Evolutionary conservation across 306 rosid species (phyloP), one percentile per base, ranked within the genome.

Genomic region (Prunus mira): DNA sequence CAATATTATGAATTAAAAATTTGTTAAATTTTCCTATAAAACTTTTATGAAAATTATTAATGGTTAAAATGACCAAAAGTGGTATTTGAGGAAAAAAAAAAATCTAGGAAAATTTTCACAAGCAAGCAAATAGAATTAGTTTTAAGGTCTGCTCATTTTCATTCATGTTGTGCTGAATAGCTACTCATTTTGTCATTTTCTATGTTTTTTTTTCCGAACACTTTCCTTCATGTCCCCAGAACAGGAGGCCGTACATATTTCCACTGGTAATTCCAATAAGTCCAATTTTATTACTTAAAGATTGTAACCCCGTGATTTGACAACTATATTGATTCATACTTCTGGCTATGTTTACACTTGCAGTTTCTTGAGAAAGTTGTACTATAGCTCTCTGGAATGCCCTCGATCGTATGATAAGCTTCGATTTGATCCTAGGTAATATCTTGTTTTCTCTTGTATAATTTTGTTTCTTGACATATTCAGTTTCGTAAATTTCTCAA

Each of bases 181-280:
- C 15, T 30, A 17, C 68, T 18, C 1, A 3, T 32, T 64, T 51
- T 24, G 17, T 43, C 62, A 69, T 61, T 46, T 1, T 8, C 18
- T 60, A 20, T 60, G 46, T 38, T 46, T 38, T 30, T 63, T 4
- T 45, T 58, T 12, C 0, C 6, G 1, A 62, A 32, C 47, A 17
- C 47, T 15, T 15, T 64, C 78, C 96, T 96, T 50, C 99, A 96
- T 78, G 86, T 96, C 67, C 99, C 97, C 10, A 87, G 99, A 86
- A 96, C 99, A 27, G 98, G 99, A 76, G 99, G 99, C 32, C 87
- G 97, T 13, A 88, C 99, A 8, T 96, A 92, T 83, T 92, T 89
- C 65, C 96, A 91, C 46, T 89, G 99, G 98, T 92, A 87, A 80
- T 77, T 67, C 30, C 56, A 15, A 25, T 57, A 14, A 20, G 27